These are phyloP conservation scores for Solanum lignicaule DNA, from an alignment of 257 asterid species.

Conservation along the genomic window DNA sequence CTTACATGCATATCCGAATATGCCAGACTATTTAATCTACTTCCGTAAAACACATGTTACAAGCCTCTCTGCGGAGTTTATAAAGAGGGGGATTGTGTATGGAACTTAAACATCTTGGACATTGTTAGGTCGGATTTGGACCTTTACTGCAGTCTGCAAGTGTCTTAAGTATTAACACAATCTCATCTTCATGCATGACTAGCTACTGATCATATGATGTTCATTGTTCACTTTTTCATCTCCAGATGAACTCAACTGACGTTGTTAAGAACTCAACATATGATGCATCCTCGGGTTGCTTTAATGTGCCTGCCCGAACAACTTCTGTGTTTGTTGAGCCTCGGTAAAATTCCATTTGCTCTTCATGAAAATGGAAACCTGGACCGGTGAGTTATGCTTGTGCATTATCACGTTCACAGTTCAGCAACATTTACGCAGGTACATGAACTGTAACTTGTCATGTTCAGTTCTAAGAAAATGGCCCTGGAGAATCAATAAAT, in stretches of 20 bases:
- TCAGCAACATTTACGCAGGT: neutral
- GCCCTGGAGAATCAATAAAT: neutral
- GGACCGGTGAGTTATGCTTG: neutral
- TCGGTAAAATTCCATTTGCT: conserved; percentile 8
- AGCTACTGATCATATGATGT: neutral
- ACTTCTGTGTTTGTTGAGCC: conserved; percentile 63
- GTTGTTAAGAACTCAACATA: conserved; percentile 56
- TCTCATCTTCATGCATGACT: neutral
- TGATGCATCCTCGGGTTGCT: conserved; percentile 54
- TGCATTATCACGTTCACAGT: neutral
- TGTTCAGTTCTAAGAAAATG: neutral
- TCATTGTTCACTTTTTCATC: neutral
- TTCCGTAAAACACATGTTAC: neutral
- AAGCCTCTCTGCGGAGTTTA: neutral
- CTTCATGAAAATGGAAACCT: neutral
- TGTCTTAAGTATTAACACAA: neutral
- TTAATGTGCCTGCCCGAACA: conserved; percentile 66
- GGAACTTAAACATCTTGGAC: too few relatives aligned
- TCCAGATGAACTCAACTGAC: conserved; percentile 53
- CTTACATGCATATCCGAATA: neutral
- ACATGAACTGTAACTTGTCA: neutral
- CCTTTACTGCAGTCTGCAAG: too few relatives aligned
- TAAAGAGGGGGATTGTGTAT: neutral
- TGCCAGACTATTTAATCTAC: neutral
- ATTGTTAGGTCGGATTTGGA: too few relatives aligned